Conservation (phyloP, 2,329 filamentous ascomycete genomes). For the Elsinoe fawcettii region DNA sequence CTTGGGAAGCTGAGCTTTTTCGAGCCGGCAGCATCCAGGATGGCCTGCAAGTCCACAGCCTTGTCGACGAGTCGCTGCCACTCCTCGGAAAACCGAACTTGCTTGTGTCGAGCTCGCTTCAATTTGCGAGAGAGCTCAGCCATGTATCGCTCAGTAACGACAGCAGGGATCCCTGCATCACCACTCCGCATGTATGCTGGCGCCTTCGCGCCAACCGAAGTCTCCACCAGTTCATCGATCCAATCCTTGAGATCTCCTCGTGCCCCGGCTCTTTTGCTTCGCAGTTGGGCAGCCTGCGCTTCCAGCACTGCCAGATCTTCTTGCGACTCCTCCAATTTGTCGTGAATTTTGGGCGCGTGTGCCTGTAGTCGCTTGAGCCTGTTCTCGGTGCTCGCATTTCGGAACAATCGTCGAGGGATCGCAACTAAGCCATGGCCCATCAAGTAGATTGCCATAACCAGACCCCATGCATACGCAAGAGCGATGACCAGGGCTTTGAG, state of each 20-base stretch:
- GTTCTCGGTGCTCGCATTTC: slow-evolving; percentile 68
- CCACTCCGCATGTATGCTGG: slow-evolving; percentile 48
- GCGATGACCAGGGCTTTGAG: slow-evolving; percentile 87
- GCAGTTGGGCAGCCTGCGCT: slow-evolving; percentile 68
- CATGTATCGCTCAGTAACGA: slow-evolving; percentile 88
- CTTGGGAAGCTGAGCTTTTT: slow-evolving; percentile 66
- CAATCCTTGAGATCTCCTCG: slow-evolving; percentile 75
- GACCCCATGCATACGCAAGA: slow-evolving; percentile 85
- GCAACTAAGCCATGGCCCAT: slow-evolving; percentile 97
- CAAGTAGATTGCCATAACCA: slow-evolving; percentile 86
- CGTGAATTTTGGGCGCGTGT: slow-evolving; percentile 73
- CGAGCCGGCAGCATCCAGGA: slow-evolving; percentile 75
- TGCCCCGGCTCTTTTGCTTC: slow-evolving; percentile 70
- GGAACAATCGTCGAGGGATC: slow-evolving; percentile 73
- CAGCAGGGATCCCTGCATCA: slow-evolving; percentile 52
- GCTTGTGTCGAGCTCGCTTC: slow-evolving; percentile 72
- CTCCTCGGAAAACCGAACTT: slow-evolving; percentile 72
- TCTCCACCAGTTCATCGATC: slow-evolving; percentile 89
- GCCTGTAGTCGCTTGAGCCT: slow-evolving; percentile 67
- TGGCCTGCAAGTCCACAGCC: slow-evolving; percentile 67
- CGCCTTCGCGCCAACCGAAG: slow-evolving; percentile 47
- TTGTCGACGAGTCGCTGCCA: slow-evolving; percentile 74
- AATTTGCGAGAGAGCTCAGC: slow-evolving; percentile 81
- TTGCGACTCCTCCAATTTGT: slow-evolving; percentile 78
- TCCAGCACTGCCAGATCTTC: slow-evolving; percentile 74